These are phyloP conservation scores for Umbilicus rupestris DNA, from an alignment of 164 flowering plant species.

Conservation along the genomic window DNA sequence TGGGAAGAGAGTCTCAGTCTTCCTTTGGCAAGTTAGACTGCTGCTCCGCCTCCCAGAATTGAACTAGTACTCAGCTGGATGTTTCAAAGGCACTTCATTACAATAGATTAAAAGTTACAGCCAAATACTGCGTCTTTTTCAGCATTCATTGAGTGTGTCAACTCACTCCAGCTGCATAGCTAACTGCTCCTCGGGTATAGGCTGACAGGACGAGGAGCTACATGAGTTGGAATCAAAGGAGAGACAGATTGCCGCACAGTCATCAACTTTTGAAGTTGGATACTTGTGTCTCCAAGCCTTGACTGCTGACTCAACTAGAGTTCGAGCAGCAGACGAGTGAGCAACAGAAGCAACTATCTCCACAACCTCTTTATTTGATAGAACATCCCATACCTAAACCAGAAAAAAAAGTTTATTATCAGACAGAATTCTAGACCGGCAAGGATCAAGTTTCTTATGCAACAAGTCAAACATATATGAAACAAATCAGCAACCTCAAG, in stretches of 20 bases:
- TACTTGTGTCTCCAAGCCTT: constrained; percentile 16
- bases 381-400: constrained; percentile 16
- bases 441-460: neutral
- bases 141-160: neutral
- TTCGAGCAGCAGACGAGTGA: constrained; percentile 13
- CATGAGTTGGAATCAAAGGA: constrained; percentile 10
- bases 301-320: constrained; percentile 17
- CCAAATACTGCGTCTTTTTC: neutral
- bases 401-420: neutral
- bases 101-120: neutral
- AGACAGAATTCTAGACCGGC: neutral
- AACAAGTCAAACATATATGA: too few relatives aligned
- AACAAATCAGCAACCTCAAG: neutral
- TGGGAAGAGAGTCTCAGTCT: neutral
- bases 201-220: neutral
- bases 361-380: constrained; percentile 17
- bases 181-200: constrained; percentile 7
- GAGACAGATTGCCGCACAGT: constrained; percentile 18
- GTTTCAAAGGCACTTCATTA: too few relatives aligned
- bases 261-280: constrained; percentile 16
- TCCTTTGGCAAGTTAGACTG: too few relatives aligned
- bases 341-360: constrained; percentile 16
- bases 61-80: too few relatives aligned
- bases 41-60: too few relatives aligned
- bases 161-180: neutral